Evolutionary conservation across 345 rosid species (phyloP).

Genomic region (Acer campestre): DNA sequence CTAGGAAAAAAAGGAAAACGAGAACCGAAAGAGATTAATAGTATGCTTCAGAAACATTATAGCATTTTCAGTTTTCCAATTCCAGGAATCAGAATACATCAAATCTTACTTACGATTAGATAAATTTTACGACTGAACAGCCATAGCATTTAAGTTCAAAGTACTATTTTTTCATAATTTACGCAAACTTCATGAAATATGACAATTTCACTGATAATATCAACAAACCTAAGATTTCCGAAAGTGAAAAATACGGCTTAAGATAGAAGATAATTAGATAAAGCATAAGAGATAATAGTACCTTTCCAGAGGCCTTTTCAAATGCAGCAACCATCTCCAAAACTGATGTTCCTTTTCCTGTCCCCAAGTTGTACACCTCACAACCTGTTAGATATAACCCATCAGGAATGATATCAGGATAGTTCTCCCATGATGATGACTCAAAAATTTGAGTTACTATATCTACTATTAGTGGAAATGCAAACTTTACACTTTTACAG

Average conservation of each 20-base stretch:
- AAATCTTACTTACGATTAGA: conserved; percentile 8
- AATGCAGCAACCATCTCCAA: conserved; percentile 93
- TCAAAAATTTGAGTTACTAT: background rate
- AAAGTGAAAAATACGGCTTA: background rate
- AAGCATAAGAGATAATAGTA: conserved; percentile 9
- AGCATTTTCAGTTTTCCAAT: background rate
- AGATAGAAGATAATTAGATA: background rate
- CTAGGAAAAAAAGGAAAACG: background rate
- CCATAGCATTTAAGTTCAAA: background rate
- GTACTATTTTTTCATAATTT: too few relatives aligned
- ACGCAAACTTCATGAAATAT: too few relatives aligned
- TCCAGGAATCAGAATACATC: background rate
- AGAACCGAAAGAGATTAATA: background rate
- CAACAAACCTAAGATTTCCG: too few relatives aligned
- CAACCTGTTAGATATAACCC: conserved; percentile 49
- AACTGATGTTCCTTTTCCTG: conserved; percentile 95
- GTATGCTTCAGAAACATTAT: background rate
- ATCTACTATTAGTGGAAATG: background rate
- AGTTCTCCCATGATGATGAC: background rate
- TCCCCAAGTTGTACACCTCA: conserved; percentile 94
- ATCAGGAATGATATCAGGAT: background rate
- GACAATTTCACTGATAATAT: too few relatives aligned
- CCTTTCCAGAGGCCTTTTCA: conserved; percentile 93
- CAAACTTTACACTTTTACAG: background rate
- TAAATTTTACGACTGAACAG: background rate